Base-by-base conservation (phyloP, 140 eudicot species). In the Stevia rebaudiana region DNA sequence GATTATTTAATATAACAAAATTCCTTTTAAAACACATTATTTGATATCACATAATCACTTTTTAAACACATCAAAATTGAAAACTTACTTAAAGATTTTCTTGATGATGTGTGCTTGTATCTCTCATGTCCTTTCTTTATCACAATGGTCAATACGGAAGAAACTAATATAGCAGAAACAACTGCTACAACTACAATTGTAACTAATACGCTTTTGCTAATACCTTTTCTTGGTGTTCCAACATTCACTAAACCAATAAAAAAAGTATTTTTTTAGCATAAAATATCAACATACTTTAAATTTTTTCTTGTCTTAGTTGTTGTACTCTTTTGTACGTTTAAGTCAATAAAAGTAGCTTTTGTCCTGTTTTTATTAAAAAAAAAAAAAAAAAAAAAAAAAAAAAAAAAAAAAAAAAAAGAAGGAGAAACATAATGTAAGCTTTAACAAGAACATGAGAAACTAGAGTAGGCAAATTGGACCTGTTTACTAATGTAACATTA, bases 11-110 rank as follows among this genome's bases (percentile, higher is more conserved):
- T 21, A 2, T 50, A 5, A 48, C 11, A 48, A 17, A 48, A 48
- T 48, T 6, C 7, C 54, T 48, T 48, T 19, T 5, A 3, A 50
- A 50, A 50, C 57, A 23, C 19, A 16, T 16, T 47, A 18, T 47
- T 47, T 16, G 6, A 47, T 47, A 47, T 47, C 25, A 48, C 24
- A 48, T 48, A 18, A 48, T 48, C 24, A 18, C 54, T 48, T 48
- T 19, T 8, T 12, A 11, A 50, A 19, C 57, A 23, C 39, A 53
- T 24, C 15, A 3, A 39, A 22, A n/a, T 37, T 58, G 22, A 36
- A 7, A 68, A 72, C 92, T 68, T 77, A 87, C 92, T 74, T 49
- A 63, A 68, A 47, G 59, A 42, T 60, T 60, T 79, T 69, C 80
- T 76, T 69, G 88, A 84, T 57, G 73, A 61, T 7, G 62, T 48